Base-by-base conservation (phyloP, 2,329 filamentous ascomycete genomes). In the Colletotrichum cuscutae region DNA sequence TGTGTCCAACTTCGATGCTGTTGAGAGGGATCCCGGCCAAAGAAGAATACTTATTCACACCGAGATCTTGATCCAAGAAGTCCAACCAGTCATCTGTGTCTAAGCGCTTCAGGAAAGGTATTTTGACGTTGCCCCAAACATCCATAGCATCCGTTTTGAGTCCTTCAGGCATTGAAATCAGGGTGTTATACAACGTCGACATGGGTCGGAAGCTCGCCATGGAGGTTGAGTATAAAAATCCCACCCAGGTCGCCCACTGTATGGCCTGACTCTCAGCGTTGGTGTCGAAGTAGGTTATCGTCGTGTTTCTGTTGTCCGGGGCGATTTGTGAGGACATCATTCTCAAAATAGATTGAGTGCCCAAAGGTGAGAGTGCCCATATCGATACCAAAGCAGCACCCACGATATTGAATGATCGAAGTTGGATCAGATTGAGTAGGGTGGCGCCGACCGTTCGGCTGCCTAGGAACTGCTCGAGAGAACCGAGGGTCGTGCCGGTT, bases 291-390 rank as follows among this genome's bases (percentile, higher is more conserved):
- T 60, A 68, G 0, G 12, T 46, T 3, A 59, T 22, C 11, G 13
- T 28, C 1, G 30, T 37, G 2, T 22, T 53, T 53, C 4, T 53
- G 19, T 24, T 53, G n/a, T 24, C 49, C 1, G 19, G 11, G 22
- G 37, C 37, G 15, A 12, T 42, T 1, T 26, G 5, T 5, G 58
- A 30, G 3, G 42, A 19, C n/a, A 74, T 37, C 37, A 65, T 61
- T 7, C 78, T 77, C 32, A 81, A 63, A 9, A 78, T 65, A 0
- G 78, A 76, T 69, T 81, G 80, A 19, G 76, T 74, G 5, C 79
- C 80, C 4, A 42, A 81, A 63, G 79, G 79, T 4, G 79, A 81
- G 9, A 80, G 73, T 9, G 75, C 72, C 80, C 80, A 81, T 15
- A 79, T 46, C 1, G 79, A 5, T 15, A 80, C 53, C 9, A 81